Evolutionary conservation across 192 early-diverging fungal genomes (phyloP).

Genomic region (Endogone sp.): DNA sequence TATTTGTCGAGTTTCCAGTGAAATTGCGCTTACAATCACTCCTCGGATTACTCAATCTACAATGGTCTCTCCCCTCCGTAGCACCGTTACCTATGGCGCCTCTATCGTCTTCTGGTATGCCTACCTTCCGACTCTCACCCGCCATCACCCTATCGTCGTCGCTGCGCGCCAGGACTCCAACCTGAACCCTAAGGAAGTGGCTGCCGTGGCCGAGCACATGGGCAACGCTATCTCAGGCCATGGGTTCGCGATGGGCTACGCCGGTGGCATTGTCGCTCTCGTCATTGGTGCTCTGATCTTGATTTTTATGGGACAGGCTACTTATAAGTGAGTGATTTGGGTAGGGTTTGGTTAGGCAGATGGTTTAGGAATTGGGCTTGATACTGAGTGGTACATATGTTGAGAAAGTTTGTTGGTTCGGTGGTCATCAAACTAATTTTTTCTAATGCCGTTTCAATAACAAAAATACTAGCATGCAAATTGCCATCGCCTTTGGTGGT

Average conservation of each 20-base stretch:
- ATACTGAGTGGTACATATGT: no score
- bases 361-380: no score
- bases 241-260: constrained; percentile 14
- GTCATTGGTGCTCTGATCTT: constrained; percentile 10
- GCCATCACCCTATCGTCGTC: constrained; percentile 31
- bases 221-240: background rate
- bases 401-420: no score
- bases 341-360: background rate
- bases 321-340: background rate
- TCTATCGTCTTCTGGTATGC: constrained; percentile 48
- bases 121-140: constrained; percentile 44
- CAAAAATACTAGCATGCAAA: constrained; percentile 19
- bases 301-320: background rate
- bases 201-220: background rate
- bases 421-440: no score
- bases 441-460: no score
- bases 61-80: background rate
- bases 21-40: no score
- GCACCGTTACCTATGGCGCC: constrained; percentile 41
- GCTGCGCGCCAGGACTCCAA: background rate
- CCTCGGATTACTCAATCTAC: background rate
- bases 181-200: background rate
- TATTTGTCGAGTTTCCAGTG: no score
- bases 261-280: constrained; percentile 15
- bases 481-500: constrained; percentile 33